These are phyloP conservation scores for Leishmania aethiopica DNA, from an alignment of 208 protist genomes.

Conservation along the genomic window DNA sequence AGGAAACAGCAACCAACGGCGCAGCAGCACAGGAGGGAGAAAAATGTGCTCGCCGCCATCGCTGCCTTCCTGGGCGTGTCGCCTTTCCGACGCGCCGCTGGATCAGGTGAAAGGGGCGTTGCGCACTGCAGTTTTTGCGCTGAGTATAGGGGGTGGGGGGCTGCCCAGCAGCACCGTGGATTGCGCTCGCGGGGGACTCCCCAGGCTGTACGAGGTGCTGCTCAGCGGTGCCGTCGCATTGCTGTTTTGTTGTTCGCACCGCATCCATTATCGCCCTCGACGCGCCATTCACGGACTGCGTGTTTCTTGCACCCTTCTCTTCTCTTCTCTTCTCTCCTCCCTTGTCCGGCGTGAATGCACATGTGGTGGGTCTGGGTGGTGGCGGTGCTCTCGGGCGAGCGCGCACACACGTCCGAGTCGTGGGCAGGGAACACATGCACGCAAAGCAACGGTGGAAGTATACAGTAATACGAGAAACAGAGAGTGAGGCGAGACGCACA, in stretches of 20 bases:
- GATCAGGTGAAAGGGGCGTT: neutral
- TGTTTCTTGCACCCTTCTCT: constrained; percentile 9
- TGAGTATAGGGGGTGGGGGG: neutral
- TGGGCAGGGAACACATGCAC: neutral
- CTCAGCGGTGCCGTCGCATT: neutral
- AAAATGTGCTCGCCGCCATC: neutral
- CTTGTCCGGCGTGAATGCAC: neutral
- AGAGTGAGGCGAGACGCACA: neutral
- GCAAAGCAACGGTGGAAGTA: neutral
- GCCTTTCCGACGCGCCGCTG: neutral
- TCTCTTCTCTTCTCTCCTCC: constrained; percentile 7
- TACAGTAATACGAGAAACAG: neutral
- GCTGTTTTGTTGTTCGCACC: neutral
- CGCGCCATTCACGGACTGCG: neutral
- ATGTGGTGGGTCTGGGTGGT: neutral
- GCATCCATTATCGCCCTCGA: neutral
- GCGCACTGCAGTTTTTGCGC: neutral
- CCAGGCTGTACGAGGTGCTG: neutral
- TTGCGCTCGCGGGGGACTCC: neutral
- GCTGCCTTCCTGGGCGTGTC: neutral
- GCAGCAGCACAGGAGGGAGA: neutral
- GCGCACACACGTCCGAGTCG: neutral
- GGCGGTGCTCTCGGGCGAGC: neutral
- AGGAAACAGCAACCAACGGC: neutral
- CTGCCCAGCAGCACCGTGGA: neutral